Conservation (phyloP, 768 basidiomycete species). For the Kwoniella heveanensis region DNA sequence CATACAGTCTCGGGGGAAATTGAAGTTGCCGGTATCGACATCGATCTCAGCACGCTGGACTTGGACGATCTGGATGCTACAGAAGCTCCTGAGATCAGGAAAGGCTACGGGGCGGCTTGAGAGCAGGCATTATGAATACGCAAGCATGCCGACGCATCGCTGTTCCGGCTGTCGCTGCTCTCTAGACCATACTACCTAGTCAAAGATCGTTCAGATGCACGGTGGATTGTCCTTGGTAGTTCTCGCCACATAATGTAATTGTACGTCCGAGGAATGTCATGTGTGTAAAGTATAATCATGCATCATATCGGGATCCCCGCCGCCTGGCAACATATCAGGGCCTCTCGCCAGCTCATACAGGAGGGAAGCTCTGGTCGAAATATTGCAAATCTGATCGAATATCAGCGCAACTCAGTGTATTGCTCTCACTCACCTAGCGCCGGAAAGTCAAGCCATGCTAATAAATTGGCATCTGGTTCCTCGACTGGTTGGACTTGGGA, state of each 20-base stretch:
- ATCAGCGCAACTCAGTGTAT: no score
- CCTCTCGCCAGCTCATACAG: background rate
- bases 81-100: background rate
- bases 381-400: background rate
- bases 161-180: no score
- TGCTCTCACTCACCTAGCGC: slow-evolving; percentile 15
- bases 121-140: no score
- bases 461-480: background rate
- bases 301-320: no score
- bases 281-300: no score
- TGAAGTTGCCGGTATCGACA: background rate
- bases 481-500: background rate
- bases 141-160: no score
- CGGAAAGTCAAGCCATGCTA: slow-evolving; percentile 22
- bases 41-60: background rate
- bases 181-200: no score
- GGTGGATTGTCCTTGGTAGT: no score
- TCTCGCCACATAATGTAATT: no score
- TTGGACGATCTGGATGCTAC: background rate
- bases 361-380: background rate
- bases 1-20: background rate
- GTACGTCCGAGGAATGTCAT: no score
- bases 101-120: background rate
- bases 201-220: no score
- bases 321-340: no score